Conservation (phyloP, 1,284 basidiomycete species). For the Ustilago tritici region DNA sequence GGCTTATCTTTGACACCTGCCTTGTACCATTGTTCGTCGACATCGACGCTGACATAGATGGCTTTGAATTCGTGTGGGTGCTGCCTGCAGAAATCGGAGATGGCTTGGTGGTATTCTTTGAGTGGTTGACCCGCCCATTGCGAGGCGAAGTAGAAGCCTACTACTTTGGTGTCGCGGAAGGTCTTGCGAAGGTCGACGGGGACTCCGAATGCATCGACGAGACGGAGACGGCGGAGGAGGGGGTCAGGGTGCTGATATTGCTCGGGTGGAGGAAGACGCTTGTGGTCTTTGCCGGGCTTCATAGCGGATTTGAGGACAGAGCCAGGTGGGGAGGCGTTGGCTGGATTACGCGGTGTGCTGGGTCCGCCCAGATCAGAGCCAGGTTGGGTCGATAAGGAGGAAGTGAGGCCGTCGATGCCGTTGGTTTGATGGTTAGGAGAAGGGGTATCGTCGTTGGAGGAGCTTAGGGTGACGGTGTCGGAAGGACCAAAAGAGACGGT, state of each 20-base stretch:
- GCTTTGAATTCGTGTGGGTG: conserved; percentile 69
- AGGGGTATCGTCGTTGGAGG: conserved; percentile 8
- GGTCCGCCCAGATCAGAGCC: conserved; percentile 15
- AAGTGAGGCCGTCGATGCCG: conserved; percentile 6
- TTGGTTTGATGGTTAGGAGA: conserved; percentile 10
- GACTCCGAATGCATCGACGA: conserved; percentile 65
- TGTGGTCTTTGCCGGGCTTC: conserved; percentile 60
- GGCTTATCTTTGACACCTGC: conserved; percentile 64
- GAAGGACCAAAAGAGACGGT: conserved; percentile 58
- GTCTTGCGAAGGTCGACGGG: conserved; percentile 61
- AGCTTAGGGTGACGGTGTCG: conserved; percentile 35
- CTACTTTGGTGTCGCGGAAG: conserved; percentile 68
- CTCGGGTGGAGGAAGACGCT: conserved; percentile 59
- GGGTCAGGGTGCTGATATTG: conserved; percentile 70
- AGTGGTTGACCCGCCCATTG: conserved; percentile 62
- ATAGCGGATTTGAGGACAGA: conserved; percentile 64
- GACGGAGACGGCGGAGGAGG: conserved; percentile 67
- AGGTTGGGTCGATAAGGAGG: conserved; percentile 6
- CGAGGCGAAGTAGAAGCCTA: conserved; percentile 70
- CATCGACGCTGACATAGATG: conserved; percentile 70
- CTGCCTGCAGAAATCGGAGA: conserved; percentile 57
- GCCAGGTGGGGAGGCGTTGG: conserved; percentile 25
- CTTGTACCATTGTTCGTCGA: conserved; percentile 66
- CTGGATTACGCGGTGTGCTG: conserved; percentile 23
- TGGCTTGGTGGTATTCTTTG: conserved; percentile 61